Base-by-base conservation (phyloP, 257 asterid genomes). In the Paulownia fortunei region DNA sequence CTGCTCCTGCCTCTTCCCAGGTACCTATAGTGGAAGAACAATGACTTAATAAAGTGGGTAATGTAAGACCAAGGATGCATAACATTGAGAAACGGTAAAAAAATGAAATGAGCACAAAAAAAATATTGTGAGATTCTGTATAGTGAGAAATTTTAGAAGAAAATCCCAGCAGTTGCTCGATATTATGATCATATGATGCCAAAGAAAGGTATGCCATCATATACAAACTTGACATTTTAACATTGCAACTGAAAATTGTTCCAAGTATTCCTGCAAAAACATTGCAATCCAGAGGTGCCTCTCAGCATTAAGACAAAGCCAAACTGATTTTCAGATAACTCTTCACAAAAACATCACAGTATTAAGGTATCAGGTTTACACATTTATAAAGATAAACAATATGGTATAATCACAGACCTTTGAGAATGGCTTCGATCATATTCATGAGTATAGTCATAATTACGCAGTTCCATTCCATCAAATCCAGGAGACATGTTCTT, bases 1-100 rank as follows among this genome's bases (percentile, higher is more conserved):
- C 84, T 76, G 81, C 84, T 81, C 75, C 92, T 86, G 81, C 85
- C 84, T 72, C 86, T 86, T 68, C 81, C 89, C 16, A 74, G 62
- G 83, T 85, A 80, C 82, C 93, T 88, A 65, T 42, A 52, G 56
- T 61, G 55, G 58, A 71, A 81, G 59, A 42, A 49, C 30, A 27
- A 19, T 23, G 9, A 21, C 47, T 5, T 18, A 4, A 41, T 21
- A n/a, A 76, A 71, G 41, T 1, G 66, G 52, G 63, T 55, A 49
- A 18, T 37, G 23, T 1, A 56, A 41, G 13, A 60, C 2, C 34
- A 56, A 23, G 0, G 5, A n/a, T 21, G 11, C 5, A 19, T 58
- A 0, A n/a, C 3, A 6, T 61, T 46, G 18, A 8, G 1, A 47
- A 61, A 44, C 44, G 18, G 21, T 4, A 3, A 27, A 32, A 37